phyloP scores from a whole-genome alignment of 176 grass and related monocot genomes.

The Hordeum vulgare region MorexV3_pseudomolecules_assembly NC_058523.1:293725703-293726202 shows the following conservation, averaged over 20 bases:
- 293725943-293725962: neutral
- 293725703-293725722: neutral
- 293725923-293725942: neutral
- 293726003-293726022: neutral
- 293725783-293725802: neutral
- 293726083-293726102: neutral
- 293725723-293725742: neutral
- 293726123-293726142: neutral
- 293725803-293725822: neutral
- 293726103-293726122: neutral
- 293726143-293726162: neutral
- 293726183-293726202: slow-evolving; percentile 67
- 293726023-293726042: neutral
- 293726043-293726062: neutral
- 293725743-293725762: neutral
- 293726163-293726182: slow-evolving; percentile 38
- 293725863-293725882: neutral
- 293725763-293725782: neutral
- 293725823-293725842: neutral
- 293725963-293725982: neutral
- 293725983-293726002: neutral
- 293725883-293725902: neutral
- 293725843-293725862: neutral
- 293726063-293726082: neutral
- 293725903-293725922: neutral